Evolutionary conservation across 208 protist genomes (phyloP), one percentile per base, ranked within the genome.

Genomic region (Acanthamoeba healyi): DNA sequence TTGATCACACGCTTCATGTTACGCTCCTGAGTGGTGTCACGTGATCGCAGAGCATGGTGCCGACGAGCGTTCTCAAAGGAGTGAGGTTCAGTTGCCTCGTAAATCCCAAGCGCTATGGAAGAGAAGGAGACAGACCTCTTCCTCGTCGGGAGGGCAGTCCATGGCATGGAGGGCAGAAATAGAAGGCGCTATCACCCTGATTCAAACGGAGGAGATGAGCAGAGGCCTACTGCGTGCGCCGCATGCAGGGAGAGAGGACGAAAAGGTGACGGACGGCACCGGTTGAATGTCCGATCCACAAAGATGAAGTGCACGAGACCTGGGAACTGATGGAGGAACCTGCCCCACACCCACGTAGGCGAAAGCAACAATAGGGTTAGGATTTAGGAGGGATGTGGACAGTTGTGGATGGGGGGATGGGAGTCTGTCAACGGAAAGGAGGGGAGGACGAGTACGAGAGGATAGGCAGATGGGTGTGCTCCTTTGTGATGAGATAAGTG

Each of bases 291-390:
- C 9, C 92, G 65, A 22, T 94, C 92, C 15, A 94, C 70, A 32
- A 94, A 94, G 2, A 94, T 61, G 40, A 94, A 94, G 44, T 94
- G 92, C 1, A 94, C 92, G 44, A 94, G 61, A 42, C 92, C 92
- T 4, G 92, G 92, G 42, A 82, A 94, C 12, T 94, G 92, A 34
- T 94, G 92, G 1, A 94, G 34, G 19, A 84, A 94, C 26, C 79
- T 87, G 24, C n/a, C 40, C 26, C 12, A 36, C 2, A 36, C 19
- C 9, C 15, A 36, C 2, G 15, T n/a, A n/a, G n/a, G 17, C 5
- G 34, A 36, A 44, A 6, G 67, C 15, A 22, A 19, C 2, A 77
- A 22, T 19, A 36, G 29, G 32, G 10, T 5, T 10, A 32, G 32
- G 34, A 54, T 58, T 14, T 24, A 17, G 5, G 58, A 7, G 5